Conservation (phyloP, 345 rosid species). For the Salix viminalis region DNA sequence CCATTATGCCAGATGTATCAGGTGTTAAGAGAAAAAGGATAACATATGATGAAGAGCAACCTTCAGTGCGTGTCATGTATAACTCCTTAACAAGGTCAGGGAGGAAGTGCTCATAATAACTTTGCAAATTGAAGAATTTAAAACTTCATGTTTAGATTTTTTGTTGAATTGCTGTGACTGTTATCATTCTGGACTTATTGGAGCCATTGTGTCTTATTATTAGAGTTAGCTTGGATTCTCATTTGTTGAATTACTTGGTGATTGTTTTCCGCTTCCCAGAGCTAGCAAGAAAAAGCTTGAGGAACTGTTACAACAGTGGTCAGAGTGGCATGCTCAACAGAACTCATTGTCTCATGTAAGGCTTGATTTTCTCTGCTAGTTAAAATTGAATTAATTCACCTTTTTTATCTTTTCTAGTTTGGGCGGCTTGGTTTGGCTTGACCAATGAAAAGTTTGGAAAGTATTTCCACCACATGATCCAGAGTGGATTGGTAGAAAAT, state of each 20-base stretch:
- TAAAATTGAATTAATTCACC: not conserved
- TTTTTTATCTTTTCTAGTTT: not conserved
- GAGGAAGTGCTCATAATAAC: constrained; percentile 14
- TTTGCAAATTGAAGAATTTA: constrained; percentile 1
- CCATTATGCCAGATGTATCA: constrained; percentile 45
- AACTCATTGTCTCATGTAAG: constrained; percentile 48
- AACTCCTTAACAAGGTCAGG: constrained; percentile 74
- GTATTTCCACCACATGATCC: not conserved
- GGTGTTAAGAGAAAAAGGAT: constrained; percentile 71
- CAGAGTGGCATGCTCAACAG: constrained; percentile 79
- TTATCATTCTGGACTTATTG: not conserved
- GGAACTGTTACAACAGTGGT: constrained; percentile 80
- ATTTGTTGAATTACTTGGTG: constrained; percentile 6
- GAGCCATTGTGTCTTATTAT: not conserved
- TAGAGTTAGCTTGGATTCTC: constrained; percentile 12
- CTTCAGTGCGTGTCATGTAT: constrained; percentile 71
- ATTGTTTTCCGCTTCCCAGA: constrained; percentile 39
- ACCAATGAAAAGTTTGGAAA: not conserved
- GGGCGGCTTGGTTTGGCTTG: not conserved
- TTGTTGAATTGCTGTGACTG: constrained; percentile 1
- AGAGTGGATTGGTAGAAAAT: not conserved
- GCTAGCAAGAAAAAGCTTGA: constrained; percentile 83
- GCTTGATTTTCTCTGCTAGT: not conserved
- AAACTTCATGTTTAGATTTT: constrained; percentile 10
- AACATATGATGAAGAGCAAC: constrained; percentile 45